Evolutionary conservation across 805 yeast species (phyloP).

Genomic region (Myxozyma lipomycoides): DNA sequence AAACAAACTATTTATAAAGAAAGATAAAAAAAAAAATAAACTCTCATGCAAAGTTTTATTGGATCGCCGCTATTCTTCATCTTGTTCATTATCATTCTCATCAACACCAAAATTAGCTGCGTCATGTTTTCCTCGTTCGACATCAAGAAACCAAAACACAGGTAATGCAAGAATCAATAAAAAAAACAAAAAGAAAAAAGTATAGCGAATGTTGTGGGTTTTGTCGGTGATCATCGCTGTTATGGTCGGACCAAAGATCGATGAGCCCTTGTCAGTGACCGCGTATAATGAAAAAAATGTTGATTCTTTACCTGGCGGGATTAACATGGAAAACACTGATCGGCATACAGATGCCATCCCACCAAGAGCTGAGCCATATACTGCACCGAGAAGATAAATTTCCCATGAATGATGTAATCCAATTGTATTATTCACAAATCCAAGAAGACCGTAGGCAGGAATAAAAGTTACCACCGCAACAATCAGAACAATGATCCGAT

Average conservation of each 20-base stretch:
- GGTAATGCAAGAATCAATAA: conserved; percentile 56
- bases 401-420: conserved; percentile 65
- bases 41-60: too few species aligned
- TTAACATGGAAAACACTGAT: conserved; percentile 61
- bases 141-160: conserved; percentile 51
- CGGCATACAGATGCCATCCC: conserved; percentile 68
- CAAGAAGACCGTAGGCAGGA: conserved; percentile 68
- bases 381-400: conserved; percentile 62
- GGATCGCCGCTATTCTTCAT: background rate
- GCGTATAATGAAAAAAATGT: conserved; percentile 72
- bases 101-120: conserved; percentile 44
- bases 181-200: conserved; percentile 59
- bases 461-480: conserved; percentile 61
- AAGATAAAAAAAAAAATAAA: too few species aligned
- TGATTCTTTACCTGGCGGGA: conserved; percentile 72
- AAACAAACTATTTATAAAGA: background rate
- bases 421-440: conserved; percentile 51
- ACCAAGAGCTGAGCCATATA: conserved; percentile 76
- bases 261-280: conserved; percentile 76
- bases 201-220: conserved; percentile 69
- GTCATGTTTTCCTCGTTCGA: conserved; percentile 58
- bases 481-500: conserved; percentile 48
- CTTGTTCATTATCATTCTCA: conserved; percentile 28
- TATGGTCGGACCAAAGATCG: conserved; percentile 66
- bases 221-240: conserved; percentile 69